Evolutionary conservation across 148 eudicot genomes (phyloP), one percentile per base, ranked within the genome.

Genomic region (Pharnaceum exiguum): DNA sequence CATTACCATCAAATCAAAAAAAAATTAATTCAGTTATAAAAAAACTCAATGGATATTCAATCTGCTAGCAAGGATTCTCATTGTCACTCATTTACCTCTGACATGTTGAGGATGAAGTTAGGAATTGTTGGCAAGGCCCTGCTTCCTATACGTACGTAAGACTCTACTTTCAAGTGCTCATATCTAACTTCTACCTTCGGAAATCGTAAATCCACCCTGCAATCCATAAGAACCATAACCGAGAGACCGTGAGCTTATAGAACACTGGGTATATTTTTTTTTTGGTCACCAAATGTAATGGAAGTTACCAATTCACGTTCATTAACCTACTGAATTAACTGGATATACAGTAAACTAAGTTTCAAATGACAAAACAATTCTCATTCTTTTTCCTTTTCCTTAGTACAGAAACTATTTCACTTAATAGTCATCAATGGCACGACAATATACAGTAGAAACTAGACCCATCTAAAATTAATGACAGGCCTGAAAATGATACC

Each of bases 91-190:
- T 39, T 58, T 79, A 89, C 99, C 95, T 93, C 99, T 18, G 85
- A 63, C 91, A 86, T 89, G 73, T 93, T 93, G 52, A 81, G 49
- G 27, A 93, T 71, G 74, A 86, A 93, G 62, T 93, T 93, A 13
- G 99, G 77, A 67, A 93, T 82, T 1, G 99, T 93, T 13, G 99
- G 99, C 68, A 93, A 68, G 29, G 99, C 99, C 71, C 99, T 76
- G 71, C 96, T 89, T 59, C 99, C 99, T 47, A 83, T 77, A 52
- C 71, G 96, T 18, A 83, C 89, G 49, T 46, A 83, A 22, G 96
- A 58, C 60, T 93, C 91, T 33, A 93, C 89, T 22, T 45, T 86
- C 46, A 93, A 78, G 72, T 83, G 65, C 75, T 83, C 80, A 82
- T 88, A 93, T 48, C 99, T 75, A 61, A 93, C 91, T 80, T 93